phyloP scores from a whole-genome alignment of 768 basidiomycete genomes.

The Pluteus cervinus region DNA sequence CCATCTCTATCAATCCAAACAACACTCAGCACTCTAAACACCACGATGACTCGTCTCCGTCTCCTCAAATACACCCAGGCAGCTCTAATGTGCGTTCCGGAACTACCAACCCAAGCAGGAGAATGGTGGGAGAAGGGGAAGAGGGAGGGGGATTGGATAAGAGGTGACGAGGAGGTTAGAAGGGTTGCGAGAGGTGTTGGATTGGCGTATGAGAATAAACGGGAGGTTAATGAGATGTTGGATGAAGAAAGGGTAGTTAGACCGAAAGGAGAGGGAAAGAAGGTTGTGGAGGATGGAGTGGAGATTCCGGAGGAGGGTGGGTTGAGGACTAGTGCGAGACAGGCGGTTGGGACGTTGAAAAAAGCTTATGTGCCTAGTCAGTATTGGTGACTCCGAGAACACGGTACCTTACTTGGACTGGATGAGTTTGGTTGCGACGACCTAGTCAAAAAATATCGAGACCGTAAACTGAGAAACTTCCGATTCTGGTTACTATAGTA shows the following conservation, averaged over 20 bases:
- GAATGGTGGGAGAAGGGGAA: slow-evolving; percentile 57
- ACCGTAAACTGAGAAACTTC: no score
- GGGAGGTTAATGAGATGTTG: slow-evolving; percentile 14
- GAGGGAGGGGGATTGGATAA: slow-evolving; percentile 42
- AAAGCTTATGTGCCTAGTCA: slow-evolving; percentile 24
- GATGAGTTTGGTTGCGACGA: no score
- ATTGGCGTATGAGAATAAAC: slow-evolving; percentile 32
- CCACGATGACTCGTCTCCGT: slow-evolving; percentile 41
- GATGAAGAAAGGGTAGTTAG: slow-evolving; percentile 4
- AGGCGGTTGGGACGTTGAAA: slow-evolving; percentile 24
- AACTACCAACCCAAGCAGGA: slow-evolving; percentile 37
- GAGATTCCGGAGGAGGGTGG: slow-evolving; percentile 20
- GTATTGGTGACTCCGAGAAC: no score
- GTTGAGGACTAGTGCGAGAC: slow-evolving; percentile 25
- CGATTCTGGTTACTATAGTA: no score
- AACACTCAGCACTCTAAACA: slow-evolving; percentile 26
- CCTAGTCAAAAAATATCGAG: no score
- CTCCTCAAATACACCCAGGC: slow-evolving; percentile 52
- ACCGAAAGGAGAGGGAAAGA: slow-evolving; percentile 15
- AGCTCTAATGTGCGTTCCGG: slow-evolving; percentile 48
- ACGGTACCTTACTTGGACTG: no score
- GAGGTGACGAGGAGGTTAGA: slow-evolving; percentile 42
- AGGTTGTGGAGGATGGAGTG: slow-evolving; percentile 5
- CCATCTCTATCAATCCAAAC: slow-evolving; percentile 17
- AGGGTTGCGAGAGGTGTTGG: slow-evolving; percentile 40